phyloP scores from a whole-genome alignment of 192 early-diverging fungal species.

The Linnemannia elongata region DNA sequence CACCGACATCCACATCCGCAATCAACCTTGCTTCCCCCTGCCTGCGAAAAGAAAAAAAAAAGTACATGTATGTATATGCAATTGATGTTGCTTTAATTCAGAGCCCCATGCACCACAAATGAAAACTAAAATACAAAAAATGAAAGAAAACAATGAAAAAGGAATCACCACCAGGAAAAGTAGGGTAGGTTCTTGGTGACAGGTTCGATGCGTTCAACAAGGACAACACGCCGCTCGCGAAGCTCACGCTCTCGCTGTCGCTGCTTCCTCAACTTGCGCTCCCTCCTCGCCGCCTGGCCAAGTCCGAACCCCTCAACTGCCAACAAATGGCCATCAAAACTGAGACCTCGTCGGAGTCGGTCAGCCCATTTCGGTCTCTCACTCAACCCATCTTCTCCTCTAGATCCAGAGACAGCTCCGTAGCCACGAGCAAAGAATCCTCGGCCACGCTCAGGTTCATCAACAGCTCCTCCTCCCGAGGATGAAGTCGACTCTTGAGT shows the following conservation, averaged over 20 bases:
- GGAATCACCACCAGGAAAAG: conserved; percentile 43
- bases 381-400: conserved; percentile 5
- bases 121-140: not conserved
- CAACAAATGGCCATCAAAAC: conserved; percentile 45
- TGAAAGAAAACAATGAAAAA: not conserved
- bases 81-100: not conserved
- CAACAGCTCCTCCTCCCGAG: not conserved
- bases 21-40: not conserved
- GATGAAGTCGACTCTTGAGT: not conserved
- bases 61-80: not conserved
- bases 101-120: not conserved
- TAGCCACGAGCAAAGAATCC: conserved; percentile 37
- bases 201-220: conserved; percentile 51
- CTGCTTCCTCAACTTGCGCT: conserved; percentile 44
- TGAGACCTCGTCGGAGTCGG: conserved; percentile 37
- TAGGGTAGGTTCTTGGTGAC: conserved; percentile 55
- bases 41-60: not conserved
- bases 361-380: conserved; percentile 50
- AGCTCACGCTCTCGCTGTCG: conserved; percentile 47
- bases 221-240: conserved; percentile 35
- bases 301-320: conserved; percentile 26
- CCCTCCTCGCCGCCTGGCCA: conserved; percentile 30
- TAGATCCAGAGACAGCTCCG: conserved; percentile 1
- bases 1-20: not conserved
- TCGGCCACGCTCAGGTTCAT: conserved; percentile 25